These are phyloP conservation scores for Venturia nashicola DNA, from an alignment of 2,329 filamentous ascomycete species.

Conservation along the genomic window DNA sequence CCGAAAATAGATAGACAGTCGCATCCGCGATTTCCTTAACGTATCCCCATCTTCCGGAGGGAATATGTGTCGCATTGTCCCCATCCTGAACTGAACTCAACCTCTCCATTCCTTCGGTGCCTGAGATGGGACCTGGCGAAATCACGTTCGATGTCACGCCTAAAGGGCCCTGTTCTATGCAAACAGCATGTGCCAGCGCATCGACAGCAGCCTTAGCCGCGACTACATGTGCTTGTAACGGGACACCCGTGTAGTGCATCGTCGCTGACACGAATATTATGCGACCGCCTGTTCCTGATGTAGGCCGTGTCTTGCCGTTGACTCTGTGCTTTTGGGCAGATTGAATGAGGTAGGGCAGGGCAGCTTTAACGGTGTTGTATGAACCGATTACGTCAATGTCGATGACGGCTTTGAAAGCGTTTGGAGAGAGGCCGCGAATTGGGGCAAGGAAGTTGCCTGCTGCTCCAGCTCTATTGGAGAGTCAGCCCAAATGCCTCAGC, in stretches of 20 bases:
- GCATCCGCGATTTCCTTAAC: constrained; percentile 87
- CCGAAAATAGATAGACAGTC: constrained; percentile 71
- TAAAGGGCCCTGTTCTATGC: constrained; percentile 79
- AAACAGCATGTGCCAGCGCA: constrained; percentile 64
- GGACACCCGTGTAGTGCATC: constrained; percentile 78
- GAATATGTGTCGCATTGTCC: constrained; percentile 36
- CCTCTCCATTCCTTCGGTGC: constrained; percentile 54
- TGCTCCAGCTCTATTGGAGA: constrained; percentile 59
- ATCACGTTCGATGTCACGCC: constrained; percentile 84
- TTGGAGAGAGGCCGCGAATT: constrained; percentile 66
- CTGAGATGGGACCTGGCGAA: constrained; percentile 72
- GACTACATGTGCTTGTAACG: constrained; percentile 78
- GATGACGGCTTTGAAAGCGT: constrained; percentile 90
- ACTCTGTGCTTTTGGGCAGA: constrained; percentile 54
- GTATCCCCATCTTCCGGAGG: constrained; percentile 62
- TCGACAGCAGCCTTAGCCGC: constrained; percentile 90
- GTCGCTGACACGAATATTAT: constrained; percentile 86
- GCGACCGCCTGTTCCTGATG: constrained; percentile 55
- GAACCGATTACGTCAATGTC: constrained; percentile 92
- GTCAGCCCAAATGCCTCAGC: background rate
- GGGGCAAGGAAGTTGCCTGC: constrained; percentile 92
- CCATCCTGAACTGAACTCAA: constrained; percentile 23
- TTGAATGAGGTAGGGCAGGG: constrained; percentile 64
- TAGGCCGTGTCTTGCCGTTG: constrained; percentile 40
- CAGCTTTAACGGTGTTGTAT: constrained; percentile 91